A percentile compares a stretch with the other conserved stretches of the same genome.
Evolutionary conservation across 1,284 basidiomycete species (phyloP).

Genomic region (Somion occarium): DNA sequence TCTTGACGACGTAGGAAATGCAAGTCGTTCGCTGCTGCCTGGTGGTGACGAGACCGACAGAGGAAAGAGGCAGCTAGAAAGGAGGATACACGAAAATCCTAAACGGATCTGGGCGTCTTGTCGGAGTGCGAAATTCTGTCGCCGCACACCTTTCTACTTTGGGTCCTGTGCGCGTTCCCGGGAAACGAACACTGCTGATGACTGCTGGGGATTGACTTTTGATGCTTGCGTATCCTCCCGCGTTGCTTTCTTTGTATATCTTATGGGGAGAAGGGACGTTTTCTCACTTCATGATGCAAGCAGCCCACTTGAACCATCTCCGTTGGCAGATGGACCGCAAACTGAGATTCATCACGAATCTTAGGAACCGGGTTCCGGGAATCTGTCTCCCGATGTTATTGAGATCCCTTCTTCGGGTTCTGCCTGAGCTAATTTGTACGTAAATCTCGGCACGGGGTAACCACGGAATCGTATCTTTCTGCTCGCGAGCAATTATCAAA

Average conservation of each 20-base stretch:
- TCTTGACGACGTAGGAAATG: not conserved
- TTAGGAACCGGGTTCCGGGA: slow-evolving; percentile 26
- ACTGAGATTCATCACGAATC: slow-evolving; percentile 28
- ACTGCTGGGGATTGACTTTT: not conserved
- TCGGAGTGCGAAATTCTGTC: slow-evolving; percentile 16
- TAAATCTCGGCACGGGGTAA: slow-evolving; percentile 1
- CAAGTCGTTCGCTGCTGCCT: not conserved
- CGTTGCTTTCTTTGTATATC: not conserved
- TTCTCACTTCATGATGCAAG: slow-evolving; percentile 2
- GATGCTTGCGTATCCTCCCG: not conserved
- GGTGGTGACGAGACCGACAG: slow-evolving; percentile 11
- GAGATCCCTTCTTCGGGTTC: slow-evolving; percentile 17
- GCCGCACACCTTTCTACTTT: slow-evolving; percentile 6
- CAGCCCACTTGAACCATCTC: not conserved
- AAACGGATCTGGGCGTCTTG: slow-evolving; percentile 16
- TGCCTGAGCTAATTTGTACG: slow-evolving; percentile 3
- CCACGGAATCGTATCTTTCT: not conserved
- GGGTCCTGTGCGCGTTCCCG: not conserved
- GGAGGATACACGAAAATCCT: slow-evolving; percentile 15
- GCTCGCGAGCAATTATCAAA: not conserved
- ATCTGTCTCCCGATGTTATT: slow-evolving; percentile 24
- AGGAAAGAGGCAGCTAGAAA: slow-evolving; percentile 13
- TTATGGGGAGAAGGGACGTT: not conserved
- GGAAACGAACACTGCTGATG: not conserved
- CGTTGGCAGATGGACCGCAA: slow-evolving; percentile 11